phyloP scores from a whole-genome alignment of 768 basidiomycete species.

The Mycena rosella region DNA sequence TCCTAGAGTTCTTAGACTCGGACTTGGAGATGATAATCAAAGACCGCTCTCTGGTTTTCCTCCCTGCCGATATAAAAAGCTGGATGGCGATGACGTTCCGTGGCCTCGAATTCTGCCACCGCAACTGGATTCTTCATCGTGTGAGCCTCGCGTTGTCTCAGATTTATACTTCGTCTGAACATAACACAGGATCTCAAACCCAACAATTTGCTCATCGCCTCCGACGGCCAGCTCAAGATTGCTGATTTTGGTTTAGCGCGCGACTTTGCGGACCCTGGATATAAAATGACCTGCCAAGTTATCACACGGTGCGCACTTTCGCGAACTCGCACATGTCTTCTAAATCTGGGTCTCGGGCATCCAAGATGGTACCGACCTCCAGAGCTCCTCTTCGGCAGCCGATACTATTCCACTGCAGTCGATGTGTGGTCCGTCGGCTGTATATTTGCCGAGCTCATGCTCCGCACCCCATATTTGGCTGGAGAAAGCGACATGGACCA shows the following conservation, averaged over 20 bases:
- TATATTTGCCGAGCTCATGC: slow-evolving; percentile 97
- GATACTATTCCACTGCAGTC: slow-evolving; percentile 92
- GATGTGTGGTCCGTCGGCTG: slow-evolving; percentile 99
- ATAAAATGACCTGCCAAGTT: slow-evolving; percentile 98
- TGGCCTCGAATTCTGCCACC: slow-evolving; percentile 98
- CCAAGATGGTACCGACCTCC: slow-evolving; percentile 97
- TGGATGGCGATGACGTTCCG: slow-evolving; percentile 99
- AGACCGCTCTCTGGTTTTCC: slow-evolving; percentile 91
- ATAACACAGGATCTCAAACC: slow-evolving; percentile 91
- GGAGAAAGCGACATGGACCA: slow-evolving; percentile 98
- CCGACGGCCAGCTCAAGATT: slow-evolving; percentile 93
- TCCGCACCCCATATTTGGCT: slow-evolving; percentile 94
- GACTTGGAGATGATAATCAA: slow-evolving; percentile 98
- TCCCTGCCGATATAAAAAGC: slow-evolving; percentile 96
- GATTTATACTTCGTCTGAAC: neutral
- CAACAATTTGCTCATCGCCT: slow-evolving; percentile 95
- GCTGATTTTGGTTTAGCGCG: slow-evolving; percentile 99
- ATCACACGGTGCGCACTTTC: slow-evolving; percentile 85
- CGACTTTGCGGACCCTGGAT: slow-evolving; percentile 94
- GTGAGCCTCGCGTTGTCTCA: slow-evolving; percentile 57
- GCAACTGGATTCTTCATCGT: slow-evolving; percentile 93
- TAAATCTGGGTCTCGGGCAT: slow-evolving; percentile 20
- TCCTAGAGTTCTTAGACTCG: slow-evolving; percentile 95
- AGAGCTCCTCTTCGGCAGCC: slow-evolving; percentile 90
- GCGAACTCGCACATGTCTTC: neutral